Conservation (phyloP, 1,139 yeast genomes). For the Kurtzmaniella quercitrusa region DNA sequence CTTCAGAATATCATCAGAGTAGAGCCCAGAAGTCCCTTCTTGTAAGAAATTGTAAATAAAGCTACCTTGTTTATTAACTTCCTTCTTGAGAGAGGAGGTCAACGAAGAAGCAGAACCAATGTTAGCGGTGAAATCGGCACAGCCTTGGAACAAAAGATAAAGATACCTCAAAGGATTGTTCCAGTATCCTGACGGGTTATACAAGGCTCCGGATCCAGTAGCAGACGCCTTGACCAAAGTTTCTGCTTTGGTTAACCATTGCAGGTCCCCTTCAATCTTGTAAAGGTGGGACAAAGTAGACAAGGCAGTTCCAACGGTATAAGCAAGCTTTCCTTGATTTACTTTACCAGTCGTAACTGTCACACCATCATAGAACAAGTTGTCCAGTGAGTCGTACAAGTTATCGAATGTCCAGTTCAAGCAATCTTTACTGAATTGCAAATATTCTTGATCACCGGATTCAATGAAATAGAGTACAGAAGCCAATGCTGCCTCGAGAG, state of each 20-base stretch:
- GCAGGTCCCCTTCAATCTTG: constrained; percentile 12
- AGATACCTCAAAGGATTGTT: constrained; percentile 21
- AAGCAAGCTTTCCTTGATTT: constrained; percentile 32
- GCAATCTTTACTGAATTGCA: constrained; percentile 21
- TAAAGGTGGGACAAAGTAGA: constrained; percentile 26
- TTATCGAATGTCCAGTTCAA: constrained; percentile 23
- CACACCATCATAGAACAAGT: constrained; percentile 29
- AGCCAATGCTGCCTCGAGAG: constrained; percentile 31
- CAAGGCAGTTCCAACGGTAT: constrained; percentile 33
- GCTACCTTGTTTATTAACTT: constrained; percentile 19
- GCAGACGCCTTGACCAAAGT: constrained; percentile 16
- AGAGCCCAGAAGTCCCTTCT: constrained; percentile 11
- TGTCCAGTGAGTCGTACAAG: constrained; percentile 24
- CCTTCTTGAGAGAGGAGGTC: constrained; percentile 11
- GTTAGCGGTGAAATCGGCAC: constrained; percentile 17
- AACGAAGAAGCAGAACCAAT: constrained; percentile 8
- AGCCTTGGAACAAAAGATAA: constrained; percentile 23
- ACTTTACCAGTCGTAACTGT: constrained; percentile 14
- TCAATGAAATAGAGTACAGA: constrained; percentile 23
- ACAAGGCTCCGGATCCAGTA: constrained; percentile 19
- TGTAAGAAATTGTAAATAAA: constrained; percentile 20
- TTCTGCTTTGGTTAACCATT: constrained; percentile 14
- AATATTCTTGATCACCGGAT: constrained; percentile 14
- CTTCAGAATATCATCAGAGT: constrained; percentile 7
- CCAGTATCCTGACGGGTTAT: constrained; percentile 18